Conservation (phyloP, 306 rosid species). For the Vicia villosa region DNA sequence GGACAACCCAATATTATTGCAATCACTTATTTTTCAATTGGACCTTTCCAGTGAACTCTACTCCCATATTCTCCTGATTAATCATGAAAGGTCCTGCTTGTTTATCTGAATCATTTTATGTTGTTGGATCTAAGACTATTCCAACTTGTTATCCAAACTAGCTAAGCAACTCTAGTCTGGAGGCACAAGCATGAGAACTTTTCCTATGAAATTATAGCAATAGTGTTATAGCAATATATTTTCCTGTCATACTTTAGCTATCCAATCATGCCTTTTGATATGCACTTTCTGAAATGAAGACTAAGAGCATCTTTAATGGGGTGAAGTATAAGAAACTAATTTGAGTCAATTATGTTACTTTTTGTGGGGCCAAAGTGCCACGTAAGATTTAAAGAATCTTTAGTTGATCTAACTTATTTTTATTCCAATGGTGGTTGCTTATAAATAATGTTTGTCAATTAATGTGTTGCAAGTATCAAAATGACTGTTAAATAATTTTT, state of each 20-base stretch:
- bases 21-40: not conserved
- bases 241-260: not conserved
- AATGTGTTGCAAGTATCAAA: too few relatives aligned
- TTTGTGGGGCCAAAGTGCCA: too few relatives aligned
- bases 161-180: not conserved
- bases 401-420: too few relatives aligned
- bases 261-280: not conserved
- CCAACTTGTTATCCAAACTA: not conserved
- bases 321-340: too few relatives aligned
- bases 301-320: not conserved
- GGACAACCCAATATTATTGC: not conserved
- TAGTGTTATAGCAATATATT: not conserved
- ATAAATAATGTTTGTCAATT: too few relatives aligned
- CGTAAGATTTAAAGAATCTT: too few relatives aligned
- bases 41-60: not conserved
- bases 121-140: not conserved
- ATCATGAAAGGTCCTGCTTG: not conserved
- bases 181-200: not conserved
- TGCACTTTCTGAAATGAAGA: slow-evolving; percentile 46
- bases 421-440: too few relatives aligned
- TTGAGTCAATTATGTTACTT: too few relatives aligned
- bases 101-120: too few relatives aligned
- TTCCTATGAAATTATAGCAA: not conserved
- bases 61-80: not conserved
- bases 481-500: too few relatives aligned